Conservation (phyloP, 371 early-diverging fungal genomes). For the Umbelopsis sp. region DNA sequence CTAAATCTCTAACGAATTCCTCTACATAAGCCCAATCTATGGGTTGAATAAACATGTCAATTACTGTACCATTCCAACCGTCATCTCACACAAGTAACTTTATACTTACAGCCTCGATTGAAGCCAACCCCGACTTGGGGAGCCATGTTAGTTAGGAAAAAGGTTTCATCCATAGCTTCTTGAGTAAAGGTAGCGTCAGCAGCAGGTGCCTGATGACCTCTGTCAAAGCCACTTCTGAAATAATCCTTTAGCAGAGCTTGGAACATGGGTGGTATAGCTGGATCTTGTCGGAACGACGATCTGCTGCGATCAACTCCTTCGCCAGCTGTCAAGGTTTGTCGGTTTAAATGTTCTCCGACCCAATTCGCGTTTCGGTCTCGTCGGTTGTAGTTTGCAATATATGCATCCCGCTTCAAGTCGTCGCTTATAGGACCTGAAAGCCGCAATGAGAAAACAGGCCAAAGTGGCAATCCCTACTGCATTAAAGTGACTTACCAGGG, state of each 20-base stretch:
- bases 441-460: background rate
- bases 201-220: slow-evolving; percentile 84
- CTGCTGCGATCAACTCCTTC: slow-evolving; percentile 58
- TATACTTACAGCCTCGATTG: slow-evolving; percentile 68
- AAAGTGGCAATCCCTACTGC: background rate
- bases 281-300: slow-evolving; percentile 70
- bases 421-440: slow-evolving; percentile 52
- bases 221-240: slow-evolving; percentile 74
- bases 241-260: slow-evolving; percentile 70
- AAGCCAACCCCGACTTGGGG: slow-evolving; percentile 85
- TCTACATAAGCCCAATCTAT: slow-evolving; percentile 80
- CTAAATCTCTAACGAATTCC: slow-evolving; percentile 69
- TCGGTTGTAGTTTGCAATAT: slow-evolving; percentile 68
- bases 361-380: slow-evolving; percentile 79
- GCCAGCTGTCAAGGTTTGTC: slow-evolving; percentile 53
- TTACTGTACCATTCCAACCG: background rate
- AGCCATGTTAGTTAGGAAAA: slow-evolving; percentile 73
- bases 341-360: slow-evolving; percentile 81
- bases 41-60: background rate
- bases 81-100: background rate
- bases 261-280: slow-evolving; percentile 60
- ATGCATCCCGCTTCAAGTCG: slow-evolving; percentile 50
- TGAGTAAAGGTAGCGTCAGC: slow-evolving; percentile 69
- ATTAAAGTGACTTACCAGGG: slow-evolving; percentile 37
- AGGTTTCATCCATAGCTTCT: slow-evolving; percentile 76